These are phyloP conservation scores for Tolypocladium ophioglossoides DNA, from an alignment of 2,329 filamentous ascomycete genomes.

Conservation along the genomic window DNA sequence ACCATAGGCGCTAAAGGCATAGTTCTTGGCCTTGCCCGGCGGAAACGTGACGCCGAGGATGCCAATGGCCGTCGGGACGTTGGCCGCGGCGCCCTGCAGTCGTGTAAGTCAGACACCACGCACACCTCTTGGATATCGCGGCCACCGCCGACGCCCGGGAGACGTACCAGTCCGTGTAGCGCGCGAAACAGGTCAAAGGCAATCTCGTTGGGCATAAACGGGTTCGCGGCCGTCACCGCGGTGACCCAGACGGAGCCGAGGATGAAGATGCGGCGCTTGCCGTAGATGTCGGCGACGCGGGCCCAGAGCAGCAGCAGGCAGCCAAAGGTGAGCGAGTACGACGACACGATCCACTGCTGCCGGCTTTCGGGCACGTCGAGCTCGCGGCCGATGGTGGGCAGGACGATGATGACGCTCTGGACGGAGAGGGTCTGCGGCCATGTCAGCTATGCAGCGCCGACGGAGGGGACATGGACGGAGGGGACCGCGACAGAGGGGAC, in stretches of 20 bases:
- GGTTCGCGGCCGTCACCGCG: slow-evolving; percentile 45
- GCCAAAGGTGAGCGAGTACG: slow-evolving; percentile 55
- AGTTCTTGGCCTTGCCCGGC: slow-evolving; percentile 58
- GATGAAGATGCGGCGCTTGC: slow-evolving; percentile 55
- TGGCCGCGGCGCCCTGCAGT: slow-evolving; percentile 50
- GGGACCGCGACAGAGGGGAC: background rate
- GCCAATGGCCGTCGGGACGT: slow-evolving; percentile 60
- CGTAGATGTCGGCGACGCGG: slow-evolving; percentile 55
- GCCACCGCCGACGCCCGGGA: background rate
- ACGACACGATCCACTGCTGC: slow-evolving; percentile 56
- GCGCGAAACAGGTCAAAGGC: slow-evolving; percentile 57
- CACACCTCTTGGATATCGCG: background rate
- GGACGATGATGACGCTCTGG: slow-evolving; percentile 50
- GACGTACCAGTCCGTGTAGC: slow-evolving; percentile 46
- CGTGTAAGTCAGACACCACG: background rate
- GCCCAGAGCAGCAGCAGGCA: slow-evolving; percentile 61
- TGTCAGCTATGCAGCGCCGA: slow-evolving; percentile 2
- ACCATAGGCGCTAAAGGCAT: slow-evolving; percentile 56
- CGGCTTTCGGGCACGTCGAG: slow-evolving; percentile 46
- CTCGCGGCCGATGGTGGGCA: slow-evolving; percentile 48
- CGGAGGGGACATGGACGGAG: too few species aligned
- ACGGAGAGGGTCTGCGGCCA: slow-evolving; percentile 38
- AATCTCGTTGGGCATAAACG: slow-evolving; percentile 57
- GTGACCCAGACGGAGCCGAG: slow-evolving; percentile 54
- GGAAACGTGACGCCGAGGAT: slow-evolving; percentile 59